Percentiles rank a stretch among this genome's conserved stretches.
These are phyloP conservation scores for Metarhizium humberi DNA, from an alignment of 2,329 filamentous ascomycete species.

Conservation along the genomic window DNA sequence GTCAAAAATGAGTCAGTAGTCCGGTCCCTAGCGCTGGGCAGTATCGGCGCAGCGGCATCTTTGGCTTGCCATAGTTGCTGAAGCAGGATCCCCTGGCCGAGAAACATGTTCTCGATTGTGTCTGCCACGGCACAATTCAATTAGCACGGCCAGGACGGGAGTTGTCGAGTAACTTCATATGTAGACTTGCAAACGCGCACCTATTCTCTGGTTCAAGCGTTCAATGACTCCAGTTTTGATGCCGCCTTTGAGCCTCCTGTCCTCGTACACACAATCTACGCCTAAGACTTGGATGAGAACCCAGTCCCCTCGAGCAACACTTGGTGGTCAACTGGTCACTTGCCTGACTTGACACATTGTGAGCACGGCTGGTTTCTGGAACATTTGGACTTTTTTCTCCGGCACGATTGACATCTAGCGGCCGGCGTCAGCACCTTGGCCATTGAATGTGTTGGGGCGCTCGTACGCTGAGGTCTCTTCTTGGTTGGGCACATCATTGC, in stretches of 20 bases:
- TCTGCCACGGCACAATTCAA: neutral
- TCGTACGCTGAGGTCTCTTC: neutral
- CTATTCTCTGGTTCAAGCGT: conserved; percentile 21
- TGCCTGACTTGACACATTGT: conserved; percentile 24
- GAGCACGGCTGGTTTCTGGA: conserved; percentile 32
- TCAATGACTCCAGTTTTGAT: conserved; percentile 25
- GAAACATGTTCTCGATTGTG: conserved; percentile 27
- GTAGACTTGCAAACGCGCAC: neutral
- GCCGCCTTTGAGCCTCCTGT: conserved; percentile 21
- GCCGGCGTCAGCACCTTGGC: neutral
- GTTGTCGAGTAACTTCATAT: no score
- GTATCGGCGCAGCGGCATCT: no score
- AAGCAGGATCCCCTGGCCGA: conserved; percentile 26
- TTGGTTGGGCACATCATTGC: no score
- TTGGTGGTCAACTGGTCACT: neutral
- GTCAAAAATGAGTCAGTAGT: no score
- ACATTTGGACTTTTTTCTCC: conserved; percentile 35
- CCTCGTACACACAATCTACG: conserved; percentile 24
- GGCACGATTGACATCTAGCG: conserved; percentile 28
- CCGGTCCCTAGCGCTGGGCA: no score
- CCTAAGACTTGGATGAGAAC: conserved; percentile 3
- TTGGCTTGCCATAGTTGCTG: conserved; percentile 18
- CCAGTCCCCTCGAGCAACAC: neutral
- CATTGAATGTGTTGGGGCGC: no score
- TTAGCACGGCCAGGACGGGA: no score